phyloP scores from a whole-genome alignment of 352 stramenopile genomes.

The Phytophthora chlamydospora region DNA sequence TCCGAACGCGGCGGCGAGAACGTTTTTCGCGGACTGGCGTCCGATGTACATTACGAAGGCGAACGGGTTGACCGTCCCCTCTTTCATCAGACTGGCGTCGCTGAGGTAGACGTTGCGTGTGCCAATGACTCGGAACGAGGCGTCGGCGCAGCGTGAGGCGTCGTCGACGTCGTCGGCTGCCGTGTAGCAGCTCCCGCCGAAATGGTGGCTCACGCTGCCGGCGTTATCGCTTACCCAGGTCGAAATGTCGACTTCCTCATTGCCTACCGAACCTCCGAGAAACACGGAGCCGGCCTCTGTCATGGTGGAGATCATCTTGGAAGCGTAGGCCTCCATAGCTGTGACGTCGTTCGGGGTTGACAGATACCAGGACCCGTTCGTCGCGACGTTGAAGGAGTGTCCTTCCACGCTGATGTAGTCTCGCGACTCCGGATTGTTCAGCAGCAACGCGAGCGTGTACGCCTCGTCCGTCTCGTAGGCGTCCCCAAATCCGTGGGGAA shows the following conservation, averaged over 20 bases:
- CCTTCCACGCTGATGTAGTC: slow-evolving; percentile 34
- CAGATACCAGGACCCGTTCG: slow-evolving; percentile 41
- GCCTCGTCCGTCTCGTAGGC: slow-evolving; percentile 27
- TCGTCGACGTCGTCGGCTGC: slow-evolving; percentile 37
- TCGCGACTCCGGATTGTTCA: slow-evolving; percentile 48
- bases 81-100: slow-evolving; percentile 54
- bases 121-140: slow-evolving; percentile 42
- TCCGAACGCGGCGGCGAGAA: slow-evolving; percentile 38
- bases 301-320: slow-evolving; percentile 39
- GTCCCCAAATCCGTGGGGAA: slow-evolving; percentile 42
- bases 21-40: slow-evolving; percentile 42
- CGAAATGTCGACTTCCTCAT: slow-evolving; percentile 22
- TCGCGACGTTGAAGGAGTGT: slow-evolving; percentile 37
- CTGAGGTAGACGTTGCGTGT: slow-evolving; percentile 48
- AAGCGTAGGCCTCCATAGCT: slow-evolving; percentile 41
- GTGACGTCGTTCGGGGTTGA: slow-evolving; percentile 37
- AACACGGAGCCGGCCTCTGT: slow-evolving; percentile 36
- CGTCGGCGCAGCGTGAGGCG: slow-evolving; percentile 16
- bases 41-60: slow-evolving; percentile 62
- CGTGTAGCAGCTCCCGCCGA: slow-evolving; percentile 51
- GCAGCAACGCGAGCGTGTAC: slow-evolving; percentile 42
- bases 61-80: slow-evolving; percentile 54
- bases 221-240: slow-evolving; percentile 40
- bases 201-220: slow-evolving; percentile 45
- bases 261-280: slow-evolving; percentile 9